These are phyloP conservation scores for Neofusicoccum ribis DNA, from an alignment of 2,329 filamentous ascomycete genomes.

Conservation along the genomic window DNA sequence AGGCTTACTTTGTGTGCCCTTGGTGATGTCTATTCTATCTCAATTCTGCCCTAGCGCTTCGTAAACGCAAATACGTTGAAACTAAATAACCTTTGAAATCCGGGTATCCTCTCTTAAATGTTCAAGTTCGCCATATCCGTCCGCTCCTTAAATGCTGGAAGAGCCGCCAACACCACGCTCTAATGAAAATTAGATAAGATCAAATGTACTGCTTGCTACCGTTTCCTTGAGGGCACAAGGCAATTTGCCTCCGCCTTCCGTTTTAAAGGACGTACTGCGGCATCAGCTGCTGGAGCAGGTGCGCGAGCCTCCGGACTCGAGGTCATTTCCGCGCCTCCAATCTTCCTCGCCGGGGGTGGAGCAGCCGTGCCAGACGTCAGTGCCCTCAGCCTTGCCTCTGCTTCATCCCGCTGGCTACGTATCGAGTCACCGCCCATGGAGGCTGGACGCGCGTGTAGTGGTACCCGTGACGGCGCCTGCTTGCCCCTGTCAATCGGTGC, in stretches of 20 bases:
- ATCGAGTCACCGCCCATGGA: neutral
- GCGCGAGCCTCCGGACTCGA: neutral
- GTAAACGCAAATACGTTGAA: neutral
- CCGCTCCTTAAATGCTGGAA: neutral
- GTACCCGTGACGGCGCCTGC: neutral
- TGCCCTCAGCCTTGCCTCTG: constrained; percentile 11
- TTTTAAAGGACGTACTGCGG: neutral
- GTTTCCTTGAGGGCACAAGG: neutral
- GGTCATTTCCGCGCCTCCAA: neutral
- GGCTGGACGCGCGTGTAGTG: neutral
- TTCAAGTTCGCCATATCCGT: neutral
- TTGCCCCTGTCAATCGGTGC: constrained; percentile 10
- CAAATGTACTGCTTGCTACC: neutral
- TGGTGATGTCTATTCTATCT: neutral
- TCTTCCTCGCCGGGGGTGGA: neutral
- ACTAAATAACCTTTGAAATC: neutral
- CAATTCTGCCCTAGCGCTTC: neutral
- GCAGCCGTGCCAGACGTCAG: neutral
- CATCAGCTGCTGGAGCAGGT: neutral
- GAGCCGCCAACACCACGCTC: neutral
- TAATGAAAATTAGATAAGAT: neutral
- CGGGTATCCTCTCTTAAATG: constrained; percentile 6
- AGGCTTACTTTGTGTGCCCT: neutral
- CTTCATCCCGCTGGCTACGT: neutral
- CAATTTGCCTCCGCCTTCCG: constrained; percentile 11